These are phyloP conservation scores for Ballota nigra DNA, from an alignment of 257 asterid genomes.

Conservation along the genomic window DNA sequence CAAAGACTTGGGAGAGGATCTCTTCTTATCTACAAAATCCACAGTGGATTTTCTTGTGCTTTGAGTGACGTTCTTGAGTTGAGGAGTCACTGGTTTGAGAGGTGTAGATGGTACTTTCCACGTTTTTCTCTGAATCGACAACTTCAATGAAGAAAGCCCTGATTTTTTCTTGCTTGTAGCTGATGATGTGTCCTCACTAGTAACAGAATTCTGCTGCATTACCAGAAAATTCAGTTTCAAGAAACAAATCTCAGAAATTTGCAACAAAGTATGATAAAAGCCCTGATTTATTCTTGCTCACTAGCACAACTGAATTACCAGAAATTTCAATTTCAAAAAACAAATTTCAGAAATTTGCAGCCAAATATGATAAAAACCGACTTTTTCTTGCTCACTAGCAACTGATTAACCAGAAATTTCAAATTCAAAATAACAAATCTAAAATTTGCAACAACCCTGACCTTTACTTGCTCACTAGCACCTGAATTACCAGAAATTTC, in stretches of 20 bases:
- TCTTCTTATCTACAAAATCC: slow-evolving; percentile 29
- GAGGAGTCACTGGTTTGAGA: slow-evolving; percentile 44
- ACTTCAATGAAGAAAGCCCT: slow-evolving; percentile 53
- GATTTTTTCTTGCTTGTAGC: slow-evolving; percentile 59
- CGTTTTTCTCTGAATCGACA: slow-evolving; percentile 52
- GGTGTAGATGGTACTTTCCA: slow-evolving; percentile 53
- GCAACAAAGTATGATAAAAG: background rate
- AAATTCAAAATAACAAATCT: background rate
- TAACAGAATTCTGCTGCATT: slow-evolving; percentile 38
- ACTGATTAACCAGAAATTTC: slow-evolving; percentile 22
- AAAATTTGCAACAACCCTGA: background rate
- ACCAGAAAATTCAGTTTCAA: background rate
- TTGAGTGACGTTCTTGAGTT: slow-evolving; percentile 35
- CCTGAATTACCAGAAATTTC: background rate
- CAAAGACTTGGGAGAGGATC: slow-evolving; percentile 51
- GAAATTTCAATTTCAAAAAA: background rate
- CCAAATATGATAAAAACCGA: slow-evolving; percentile 6
- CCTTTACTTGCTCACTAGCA: slow-evolving; percentile 12
- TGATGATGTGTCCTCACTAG: slow-evolving; percentile 43
- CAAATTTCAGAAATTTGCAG: background rate
- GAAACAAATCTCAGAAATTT: slow-evolving; percentile 1
- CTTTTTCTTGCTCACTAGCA: slow-evolving; percentile 54
- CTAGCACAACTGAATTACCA: slow-evolving; percentile 20
- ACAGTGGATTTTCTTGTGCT: slow-evolving; percentile 32
- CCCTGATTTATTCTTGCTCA: background rate